Percentiles rank a stretch among this genome's conserved stretches.
These are phyloP conservation scores for Verruconis gallopava DNA, from an alignment of 2,329 filamentous ascomycete genomes.

Conservation along the genomic window DNA sequence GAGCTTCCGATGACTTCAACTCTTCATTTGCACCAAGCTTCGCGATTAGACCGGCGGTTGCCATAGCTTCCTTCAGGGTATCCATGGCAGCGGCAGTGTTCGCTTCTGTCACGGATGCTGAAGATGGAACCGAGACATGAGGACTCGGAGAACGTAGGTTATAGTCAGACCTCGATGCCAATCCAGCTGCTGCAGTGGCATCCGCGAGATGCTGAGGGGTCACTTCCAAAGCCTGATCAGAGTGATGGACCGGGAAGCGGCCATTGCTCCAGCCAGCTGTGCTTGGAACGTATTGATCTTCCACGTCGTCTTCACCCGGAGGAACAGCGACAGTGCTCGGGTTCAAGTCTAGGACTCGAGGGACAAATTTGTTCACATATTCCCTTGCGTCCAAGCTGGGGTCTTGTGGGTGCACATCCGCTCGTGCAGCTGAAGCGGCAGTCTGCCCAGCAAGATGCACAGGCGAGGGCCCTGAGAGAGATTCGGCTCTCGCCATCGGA, in stretches of 20 bases:
- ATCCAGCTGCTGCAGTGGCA: neutral
- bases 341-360: neutral
- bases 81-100: neutral
- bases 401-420: no score
- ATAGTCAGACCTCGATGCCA: neutral
- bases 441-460: no score
- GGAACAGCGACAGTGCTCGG: neutral
- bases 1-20: no score
- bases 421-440: no score
- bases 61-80: neutral
- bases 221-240: neutral
- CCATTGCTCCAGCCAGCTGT: no score
- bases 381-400: neutral
- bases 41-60: constrained; percentile 4
- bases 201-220: neutral
- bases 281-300: neutral
- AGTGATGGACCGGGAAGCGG: neutral
- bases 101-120: neutral
- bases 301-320: neutral
- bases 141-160: neutral
- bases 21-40: neutral
- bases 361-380: neutral
- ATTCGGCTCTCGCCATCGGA: no score
- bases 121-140: neutral
- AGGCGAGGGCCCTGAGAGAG: no score